Conservation (phyloP, 2,329 filamentous ascomycete species). For the Diaporthe ilicicola region DNA sequence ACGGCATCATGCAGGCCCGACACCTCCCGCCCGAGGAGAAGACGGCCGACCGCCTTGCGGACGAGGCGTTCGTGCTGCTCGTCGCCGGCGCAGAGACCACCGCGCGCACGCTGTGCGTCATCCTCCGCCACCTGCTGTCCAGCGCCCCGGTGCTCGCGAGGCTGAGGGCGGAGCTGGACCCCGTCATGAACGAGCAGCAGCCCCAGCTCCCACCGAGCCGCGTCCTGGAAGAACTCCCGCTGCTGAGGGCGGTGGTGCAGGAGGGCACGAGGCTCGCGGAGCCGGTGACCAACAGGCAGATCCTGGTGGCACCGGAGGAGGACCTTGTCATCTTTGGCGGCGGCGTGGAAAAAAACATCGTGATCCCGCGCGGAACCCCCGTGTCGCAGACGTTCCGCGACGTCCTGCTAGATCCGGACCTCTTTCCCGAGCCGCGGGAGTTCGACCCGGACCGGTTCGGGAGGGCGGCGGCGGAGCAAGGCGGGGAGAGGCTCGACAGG, state of each 20-base stretch:
- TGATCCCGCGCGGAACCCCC: conserved; percentile 1
- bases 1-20: conserved; percentile 12
- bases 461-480: background rate
- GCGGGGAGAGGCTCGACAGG: background rate
- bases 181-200: conserved; percentile 26
- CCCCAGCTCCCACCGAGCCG: conserved; percentile 33
- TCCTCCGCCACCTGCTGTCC: conserved; percentile 9
- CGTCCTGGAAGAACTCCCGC: conserved; percentile 37
- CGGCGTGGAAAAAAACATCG: background rate
- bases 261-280: conserved; percentile 36
- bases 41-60: background rate
- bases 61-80: background rate
- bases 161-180: conserved; percentile 19
- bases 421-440: background rate
- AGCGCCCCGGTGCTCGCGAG: background rate
- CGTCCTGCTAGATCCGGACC: background rate
- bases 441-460: background rate
- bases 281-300: conserved; percentile 9
- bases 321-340: background rate
- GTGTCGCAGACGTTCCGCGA: conserved; percentile 3
- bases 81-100: conserved; percentile 17
- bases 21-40: background rate
- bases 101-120: conserved; percentile 13
- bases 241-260: conserved; percentile 36
- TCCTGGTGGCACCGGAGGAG: background rate